These are phyloP conservation scores for Myochromella boudieri DNA, from an alignment of 768 basidiomycete genomes.

Conservation along the genomic window DNA sequence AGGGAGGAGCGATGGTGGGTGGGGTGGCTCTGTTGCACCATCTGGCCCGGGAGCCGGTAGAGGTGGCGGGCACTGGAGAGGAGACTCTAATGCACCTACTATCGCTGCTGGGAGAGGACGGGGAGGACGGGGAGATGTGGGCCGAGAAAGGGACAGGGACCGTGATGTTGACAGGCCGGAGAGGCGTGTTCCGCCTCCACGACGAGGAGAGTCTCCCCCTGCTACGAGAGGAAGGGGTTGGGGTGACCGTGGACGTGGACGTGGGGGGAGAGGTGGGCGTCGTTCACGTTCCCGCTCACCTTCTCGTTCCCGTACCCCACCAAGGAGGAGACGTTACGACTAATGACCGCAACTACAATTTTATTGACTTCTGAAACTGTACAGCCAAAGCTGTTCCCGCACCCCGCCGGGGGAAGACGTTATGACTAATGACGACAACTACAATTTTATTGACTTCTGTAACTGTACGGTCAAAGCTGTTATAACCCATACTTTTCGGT, in stretches of 20 bases:
- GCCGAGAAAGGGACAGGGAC: constrained; percentile 31
- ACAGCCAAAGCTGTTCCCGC: constrained; percentile 19
- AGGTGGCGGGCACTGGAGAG: constrained; percentile 76
- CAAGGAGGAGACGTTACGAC: constrained; percentile 41
- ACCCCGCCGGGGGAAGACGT: constrained; percentile 41
- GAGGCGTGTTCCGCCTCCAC: constrained; percentile 50
- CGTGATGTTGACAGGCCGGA: constrained; percentile 30
- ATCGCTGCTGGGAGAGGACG: constrained; percentile 36
- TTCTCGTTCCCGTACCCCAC: constrained; percentile 39
- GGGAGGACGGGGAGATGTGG: constrained; percentile 30
- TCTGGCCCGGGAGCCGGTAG: constrained; percentile 37
- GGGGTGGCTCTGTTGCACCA: constrained; percentile 40
- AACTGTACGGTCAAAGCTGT: not conserved
- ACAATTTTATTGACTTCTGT: not conserved
- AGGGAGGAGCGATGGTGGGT: constrained; percentile 42
- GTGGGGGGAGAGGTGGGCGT: constrained; percentile 24
- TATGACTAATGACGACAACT: constrained; percentile 28
- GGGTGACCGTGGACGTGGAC: constrained; percentile 34
- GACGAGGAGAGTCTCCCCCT: constrained; percentile 47
- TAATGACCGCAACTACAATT: not conserved
- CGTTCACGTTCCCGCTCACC: constrained; percentile 26
- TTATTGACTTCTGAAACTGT: not conserved
- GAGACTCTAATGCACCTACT: constrained; percentile 55
- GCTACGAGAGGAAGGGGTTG: constrained; percentile 28
- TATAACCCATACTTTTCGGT: too few species aligned